phyloP scores from a whole-genome alignment of 352 stramenopile genomes.

The Pythium sp. region DNA sequence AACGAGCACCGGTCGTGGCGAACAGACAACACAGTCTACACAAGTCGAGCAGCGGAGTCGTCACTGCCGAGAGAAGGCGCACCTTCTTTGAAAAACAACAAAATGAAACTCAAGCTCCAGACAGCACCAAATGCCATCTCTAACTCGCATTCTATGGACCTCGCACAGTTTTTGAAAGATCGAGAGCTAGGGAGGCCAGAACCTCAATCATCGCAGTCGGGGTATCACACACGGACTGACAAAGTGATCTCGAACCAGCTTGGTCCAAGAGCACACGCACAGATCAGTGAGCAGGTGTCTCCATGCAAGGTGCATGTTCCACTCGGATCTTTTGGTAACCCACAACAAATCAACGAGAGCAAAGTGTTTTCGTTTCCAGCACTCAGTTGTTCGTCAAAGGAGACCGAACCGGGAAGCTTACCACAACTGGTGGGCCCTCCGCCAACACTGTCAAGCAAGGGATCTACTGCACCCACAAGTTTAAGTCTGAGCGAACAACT shows the following conservation, averaged over 20 bases:
- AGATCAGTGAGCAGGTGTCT: neutral
- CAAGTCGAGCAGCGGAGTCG: constrained; percentile 27
- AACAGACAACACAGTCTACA: constrained; percentile 22
- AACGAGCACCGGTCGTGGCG: constrained; percentile 27
- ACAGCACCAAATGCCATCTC: neutral
- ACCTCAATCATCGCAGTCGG: neutral
- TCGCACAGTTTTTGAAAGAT: constrained; percentile 17
- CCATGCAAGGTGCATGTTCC: constrained; percentile 2
- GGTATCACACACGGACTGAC: neutral
- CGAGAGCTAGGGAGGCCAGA: constrained; percentile 3
- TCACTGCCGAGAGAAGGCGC: constrained; percentile 7
- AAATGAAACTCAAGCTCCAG: constrained; percentile 5
- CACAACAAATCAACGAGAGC: neutral
- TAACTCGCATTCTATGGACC: neutral
- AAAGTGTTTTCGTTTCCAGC: neutral
- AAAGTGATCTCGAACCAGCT: neutral
- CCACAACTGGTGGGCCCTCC: neutral
- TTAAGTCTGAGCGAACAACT: constrained; percentile 21
- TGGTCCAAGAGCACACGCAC: constrained; percentile 2
- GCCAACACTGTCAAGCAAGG: neutral
- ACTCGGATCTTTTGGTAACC: constrained; percentile 11
- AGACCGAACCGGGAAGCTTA: neutral
- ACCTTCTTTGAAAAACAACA: neutral
- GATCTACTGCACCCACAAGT: neutral
- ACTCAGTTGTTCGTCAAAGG: neutral